Base-by-base conservation (phyloP, 2,329 filamentous ascomycete genomes). In the Rhinocladiella similis region DNA sequence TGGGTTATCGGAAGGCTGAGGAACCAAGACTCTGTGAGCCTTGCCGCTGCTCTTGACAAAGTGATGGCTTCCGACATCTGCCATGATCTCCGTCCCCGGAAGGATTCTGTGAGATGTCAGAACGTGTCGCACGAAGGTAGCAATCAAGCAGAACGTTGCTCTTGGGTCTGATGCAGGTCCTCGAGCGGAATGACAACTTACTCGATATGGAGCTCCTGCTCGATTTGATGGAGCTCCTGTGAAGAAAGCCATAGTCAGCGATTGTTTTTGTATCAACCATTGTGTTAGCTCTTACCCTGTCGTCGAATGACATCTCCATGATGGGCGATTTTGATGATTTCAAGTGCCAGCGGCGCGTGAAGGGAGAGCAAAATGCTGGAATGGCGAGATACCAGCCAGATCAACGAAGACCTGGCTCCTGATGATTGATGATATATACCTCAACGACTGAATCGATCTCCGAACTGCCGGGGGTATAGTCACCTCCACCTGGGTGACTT, bases 61-160 rank as follows among this genome's bases (percentile, higher is more conserved):
- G 68, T 86, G 84, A 69, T 85, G 82, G 1, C 74, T 73, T 18
- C 82, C 83, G 36, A 86, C 78, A 74, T 88, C 81, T 7, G 76
- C 70, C 82, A 84, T 84, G 65, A 84, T 75, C 68, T 84, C 81
- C 3, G 82, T 84, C 20, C 82, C 82, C 3, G 82, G 82, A 39
- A 83, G 69, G 54, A 84, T 78, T 18, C 38, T 41, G 38, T 16
- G 18, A 41, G n/a, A 19, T 7, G 38, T 41, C 38, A 41, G 38
- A n/a, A 19, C n/a, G 2, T 41, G 18, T 16, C 38, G n/a, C 38
- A 41, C 5, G 12, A 10, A 4, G 10, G 29, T 33, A 7, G 29
- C 10, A 25, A 33, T 33, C 29, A 33, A 33, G 29, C 10, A 12
- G 10, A 33, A 27, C 7, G 25, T 7, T 27, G 7, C 25, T 27